Conservation (phyloP, 805 yeast genomes). For the Candida berthetii region DNA sequence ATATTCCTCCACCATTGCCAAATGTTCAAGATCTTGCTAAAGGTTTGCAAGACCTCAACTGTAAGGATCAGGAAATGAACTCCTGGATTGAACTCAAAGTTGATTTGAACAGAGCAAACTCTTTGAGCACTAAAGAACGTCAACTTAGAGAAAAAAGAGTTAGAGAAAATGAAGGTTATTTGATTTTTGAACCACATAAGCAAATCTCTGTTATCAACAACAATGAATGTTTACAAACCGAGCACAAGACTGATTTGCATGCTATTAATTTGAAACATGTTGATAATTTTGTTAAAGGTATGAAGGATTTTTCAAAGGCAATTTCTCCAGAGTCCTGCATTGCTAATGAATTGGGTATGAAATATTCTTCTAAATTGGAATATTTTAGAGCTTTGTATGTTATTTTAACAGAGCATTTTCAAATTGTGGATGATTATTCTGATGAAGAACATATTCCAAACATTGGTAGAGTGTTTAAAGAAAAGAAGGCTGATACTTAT, state of each 20-base stretch:
- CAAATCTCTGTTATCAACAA: conserved; percentile 37
- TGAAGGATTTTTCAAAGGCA: conserved; percentile 26
- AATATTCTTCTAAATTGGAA: conserved; percentile 49
- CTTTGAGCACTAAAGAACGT: conserved; percentile 63
- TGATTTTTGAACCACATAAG: conserved; percentile 58
- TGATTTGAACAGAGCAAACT: conserved; percentile 67
- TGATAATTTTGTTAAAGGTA: conserved; percentile 33
- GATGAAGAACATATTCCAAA: conserved; percentile 31
- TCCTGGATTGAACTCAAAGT: conserved; percentile 48
- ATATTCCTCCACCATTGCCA: conserved; percentile 20
- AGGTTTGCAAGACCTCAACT: conserved; percentile 11
- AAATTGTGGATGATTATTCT: conserved; percentile 32
- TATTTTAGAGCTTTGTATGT: conserved; percentile 59
- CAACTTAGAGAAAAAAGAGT: conserved; percentile 63
- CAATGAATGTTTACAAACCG: conserved; percentile 35
- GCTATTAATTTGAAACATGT: conserved; percentile 31
- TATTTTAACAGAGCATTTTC: conserved; percentile 56
- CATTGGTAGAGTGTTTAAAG: conserved; percentile 34
- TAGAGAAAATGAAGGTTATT: conserved; percentile 50
- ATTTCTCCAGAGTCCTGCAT: conserved; percentile 52
- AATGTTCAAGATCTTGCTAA: conserved; percentile 14
- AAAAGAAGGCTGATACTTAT: conserved; percentile 53
- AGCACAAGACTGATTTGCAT: conserved; percentile 21
- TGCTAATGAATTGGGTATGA: conserved; percentile 42
- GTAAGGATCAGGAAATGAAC: conserved; percentile 33